Evolutionary conservation across 345 rosid genomes (phyloP).

Genomic region (Noccaea bulbosa): DNA sequence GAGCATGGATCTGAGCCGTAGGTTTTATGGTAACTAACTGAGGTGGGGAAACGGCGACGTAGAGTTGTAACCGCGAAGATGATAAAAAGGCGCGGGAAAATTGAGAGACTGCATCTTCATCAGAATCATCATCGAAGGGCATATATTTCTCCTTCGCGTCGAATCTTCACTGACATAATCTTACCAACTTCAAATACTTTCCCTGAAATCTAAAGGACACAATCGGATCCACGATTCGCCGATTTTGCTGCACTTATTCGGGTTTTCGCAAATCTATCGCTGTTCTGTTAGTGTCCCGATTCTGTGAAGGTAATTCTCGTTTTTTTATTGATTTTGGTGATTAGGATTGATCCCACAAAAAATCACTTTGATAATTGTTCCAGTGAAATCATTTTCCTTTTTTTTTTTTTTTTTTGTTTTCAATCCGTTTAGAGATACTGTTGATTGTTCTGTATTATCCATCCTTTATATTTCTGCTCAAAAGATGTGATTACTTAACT

Average conservation of each 20-base stretch:
- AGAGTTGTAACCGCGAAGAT: not conserved
- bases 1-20: slow-evolving; percentile 9
- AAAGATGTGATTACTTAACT: not conserved
- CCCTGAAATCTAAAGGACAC: not conserved
- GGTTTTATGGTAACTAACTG: not conserved
- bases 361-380: too few species aligned
- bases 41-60: slow-evolving; percentile 5
- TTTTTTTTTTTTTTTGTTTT: not conserved
- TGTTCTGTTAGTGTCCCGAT: not conserved
- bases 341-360: slow-evolving; percentile 2
- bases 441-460: not conserved
- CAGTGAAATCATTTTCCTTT: not conserved
- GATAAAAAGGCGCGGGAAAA: slow-evolving; percentile 26
- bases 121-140: slow-evolving; percentile 2
- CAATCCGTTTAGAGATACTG: not conserved
- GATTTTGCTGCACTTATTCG: not conserved
- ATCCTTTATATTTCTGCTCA: not conserved
- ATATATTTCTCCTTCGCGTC: not conserved
- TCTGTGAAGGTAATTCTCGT: slow-evolving; percentile 4
- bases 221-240: not conserved
- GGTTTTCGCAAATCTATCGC: too few species aligned
- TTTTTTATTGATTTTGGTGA: not conserved
- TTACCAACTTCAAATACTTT: not conserved
- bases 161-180: not conserved
- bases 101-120: slow-evolving; percentile 5